Evolutionary conservation across 176 grass and related monocot species (phyloP).

Genomic region (Phyllostachys edulis): DNA sequence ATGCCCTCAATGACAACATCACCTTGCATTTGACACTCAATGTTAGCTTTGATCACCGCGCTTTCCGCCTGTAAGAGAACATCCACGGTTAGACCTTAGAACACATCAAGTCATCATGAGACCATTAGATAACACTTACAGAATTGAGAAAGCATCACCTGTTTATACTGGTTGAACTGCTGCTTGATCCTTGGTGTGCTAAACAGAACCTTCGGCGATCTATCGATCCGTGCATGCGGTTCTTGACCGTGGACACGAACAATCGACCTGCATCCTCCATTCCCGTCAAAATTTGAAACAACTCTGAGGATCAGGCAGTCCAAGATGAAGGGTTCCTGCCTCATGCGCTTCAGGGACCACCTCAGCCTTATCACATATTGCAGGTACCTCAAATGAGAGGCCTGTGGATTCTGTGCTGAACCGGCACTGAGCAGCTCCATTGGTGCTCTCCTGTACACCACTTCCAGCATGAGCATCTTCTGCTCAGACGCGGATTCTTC

Average conservation of each 20-base stretch:
- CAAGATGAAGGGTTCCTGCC: conserved; percentile 29
- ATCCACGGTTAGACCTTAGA: background rate
- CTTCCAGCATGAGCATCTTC: conserved; percentile 40
- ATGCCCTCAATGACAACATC: conserved; percentile 54
- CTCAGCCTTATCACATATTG: conserved; percentile 52
- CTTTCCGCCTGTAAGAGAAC: conserved; percentile 28
- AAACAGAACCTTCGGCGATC: conserved; percentile 17
- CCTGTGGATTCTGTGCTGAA: conserved; percentile 34
- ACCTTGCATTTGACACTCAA: conserved; percentile 40
- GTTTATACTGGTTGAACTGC: conserved; percentile 44
- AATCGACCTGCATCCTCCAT: conserved; percentile 46
- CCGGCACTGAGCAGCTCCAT: conserved; percentile 30
- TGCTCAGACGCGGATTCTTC: conserved; percentile 34
- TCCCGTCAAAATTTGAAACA: conserved; percentile 60
- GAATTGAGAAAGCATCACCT: conserved; percentile 32
- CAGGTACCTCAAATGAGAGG: conserved; percentile 61
- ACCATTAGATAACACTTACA: background rate
- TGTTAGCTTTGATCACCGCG: conserved; percentile 35
- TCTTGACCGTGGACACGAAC: conserved; percentile 42
- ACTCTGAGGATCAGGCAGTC: conserved; percentile 58
- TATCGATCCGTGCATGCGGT: background rate
- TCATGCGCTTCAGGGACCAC: conserved; percentile 1
- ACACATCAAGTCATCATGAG: background rate
- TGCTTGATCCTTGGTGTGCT: conserved; percentile 43
- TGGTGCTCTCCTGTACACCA: conserved; percentile 43